Conservation (phyloP, 2,329 filamentous ascomycete genomes). For the Neophaeococcomyces aloes region DNA sequence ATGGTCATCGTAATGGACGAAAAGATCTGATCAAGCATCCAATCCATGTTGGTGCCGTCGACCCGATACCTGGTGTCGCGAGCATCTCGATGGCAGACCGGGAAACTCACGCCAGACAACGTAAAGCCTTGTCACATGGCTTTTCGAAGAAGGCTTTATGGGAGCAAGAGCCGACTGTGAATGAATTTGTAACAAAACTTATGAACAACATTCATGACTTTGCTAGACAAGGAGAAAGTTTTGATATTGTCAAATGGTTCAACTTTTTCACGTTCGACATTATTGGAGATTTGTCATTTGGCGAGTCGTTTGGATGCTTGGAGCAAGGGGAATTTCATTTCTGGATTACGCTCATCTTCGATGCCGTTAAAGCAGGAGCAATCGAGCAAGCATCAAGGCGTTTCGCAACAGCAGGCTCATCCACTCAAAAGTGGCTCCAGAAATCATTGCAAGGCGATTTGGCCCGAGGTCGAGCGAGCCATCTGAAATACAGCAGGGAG, state of each 20-base stretch:
- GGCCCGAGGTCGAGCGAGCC: neutral
- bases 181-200: constrained; percentile 11
- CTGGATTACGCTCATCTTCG: constrained; percentile 25
- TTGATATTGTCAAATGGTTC: constrained; percentile 2
- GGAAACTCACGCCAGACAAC: constrained; percentile 24
- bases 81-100: constrained; percentile 12
- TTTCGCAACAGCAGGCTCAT: neutral
- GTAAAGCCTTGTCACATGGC: constrained; percentile 25
- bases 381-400: neutral
- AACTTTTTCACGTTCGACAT: no score
- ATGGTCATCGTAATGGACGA: constrained; percentile 19
- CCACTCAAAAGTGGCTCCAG: neutral
- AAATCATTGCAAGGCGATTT: neutral
- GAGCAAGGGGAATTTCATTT: constrained; percentile 22
- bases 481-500: constrained; percentile 4
- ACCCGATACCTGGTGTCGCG: constrained; percentile 1
- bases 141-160: constrained; percentile 27
- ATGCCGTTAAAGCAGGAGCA: constrained; percentile 2
- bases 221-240: constrained; percentile 23
- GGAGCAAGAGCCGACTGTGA: constrained; percentile 26
- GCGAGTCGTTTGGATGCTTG: constrained; percentile 26
- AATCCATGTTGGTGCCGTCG: constrained; percentile 8
- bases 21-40: constrained; percentile 18
- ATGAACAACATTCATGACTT: constrained; percentile 5
- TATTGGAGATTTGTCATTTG: constrained; percentile 26